A percentile compares a stretch with the other conserved stretches of the same genome.
These are phyloP conservation scores for Yamadazyma mexicana DNA, from an alignment of 1,139 yeast genomes.

Conservation along the genomic window DNA sequence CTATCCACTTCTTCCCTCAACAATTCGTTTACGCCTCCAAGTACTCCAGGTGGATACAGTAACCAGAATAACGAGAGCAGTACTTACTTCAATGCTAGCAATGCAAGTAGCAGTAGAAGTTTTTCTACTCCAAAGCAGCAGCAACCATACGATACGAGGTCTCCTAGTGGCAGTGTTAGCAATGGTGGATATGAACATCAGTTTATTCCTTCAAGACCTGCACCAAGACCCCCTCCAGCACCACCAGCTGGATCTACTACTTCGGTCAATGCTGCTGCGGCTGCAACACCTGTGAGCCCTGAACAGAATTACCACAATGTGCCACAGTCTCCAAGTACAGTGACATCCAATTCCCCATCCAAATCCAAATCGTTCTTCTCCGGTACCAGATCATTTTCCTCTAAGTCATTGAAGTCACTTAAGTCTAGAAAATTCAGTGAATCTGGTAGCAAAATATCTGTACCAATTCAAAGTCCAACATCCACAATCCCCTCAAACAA, in stretches of 20 bases:
- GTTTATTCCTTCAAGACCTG: conserved; percentile 67
- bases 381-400: conserved; percentile 38
- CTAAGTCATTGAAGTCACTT: conserved; percentile 39
- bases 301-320: conserved; percentile 4
- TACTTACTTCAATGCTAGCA: not conserved
- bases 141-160: not conserved
- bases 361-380: conserved; percentile 22
- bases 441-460: conserved; percentile 18
- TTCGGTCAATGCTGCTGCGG: too few relatives aligned
- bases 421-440: conserved; percentile 27
- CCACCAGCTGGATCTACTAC: conserved; percentile 2
- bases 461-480: conserved; percentile 7
- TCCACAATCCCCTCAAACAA: conserved; percentile 8
- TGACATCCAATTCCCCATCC: conserved; percentile 14
- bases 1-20: conserved; percentile 22
- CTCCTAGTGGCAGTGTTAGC: conserved; percentile 6
- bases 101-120: conserved; percentile 3
- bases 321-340: conserved; percentile 13
- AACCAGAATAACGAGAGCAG: not conserved
- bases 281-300: conserved; percentile 7
- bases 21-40: conserved; percentile 28
- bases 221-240: conserved; percentile 54
- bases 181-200: conserved; percentile 31
- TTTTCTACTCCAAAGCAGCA: conserved; percentile 5
- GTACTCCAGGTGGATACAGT: conserved; percentile 18